A percentile compares a stretch with the other conserved stretches of the same genome.
Conservation (phyloP, 2,329 filamentous ascomycete genomes). For the Calonectria pauciramosa region DNA sequence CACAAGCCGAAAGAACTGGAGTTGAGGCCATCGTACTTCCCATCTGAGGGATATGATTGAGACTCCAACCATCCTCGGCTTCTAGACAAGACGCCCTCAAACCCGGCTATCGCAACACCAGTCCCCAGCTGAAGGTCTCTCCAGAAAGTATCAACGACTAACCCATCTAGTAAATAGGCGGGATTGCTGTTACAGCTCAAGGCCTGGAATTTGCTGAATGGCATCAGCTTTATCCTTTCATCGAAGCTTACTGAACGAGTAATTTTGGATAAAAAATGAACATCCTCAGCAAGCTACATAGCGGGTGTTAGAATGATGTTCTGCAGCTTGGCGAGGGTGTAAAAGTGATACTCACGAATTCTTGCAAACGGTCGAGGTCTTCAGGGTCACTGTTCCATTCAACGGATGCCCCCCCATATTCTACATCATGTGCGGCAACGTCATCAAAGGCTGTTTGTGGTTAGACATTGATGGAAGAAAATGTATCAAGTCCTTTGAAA, state of each 20-base stretch:
- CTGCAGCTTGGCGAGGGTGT: rapidly evolving
- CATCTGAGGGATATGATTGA: not conserved
- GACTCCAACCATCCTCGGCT: not conserved
- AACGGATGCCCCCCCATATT: not conserved
- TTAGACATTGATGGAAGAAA: not conserved
- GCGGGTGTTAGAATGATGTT: not conserved
- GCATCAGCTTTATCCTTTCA: not conserved
- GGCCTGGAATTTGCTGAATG: not conserved
- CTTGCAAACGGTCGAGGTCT: not conserved
- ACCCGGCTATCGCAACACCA: not conserved
- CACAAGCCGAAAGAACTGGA: not conserved
- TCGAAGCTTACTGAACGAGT: not conserved
- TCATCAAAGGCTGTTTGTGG: not conserved
- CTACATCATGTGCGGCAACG: not conserved
- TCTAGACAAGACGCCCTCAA: not conserved
- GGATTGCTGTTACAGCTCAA: not conserved
- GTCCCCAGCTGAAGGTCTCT: not conserved
- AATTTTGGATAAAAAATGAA: not conserved
- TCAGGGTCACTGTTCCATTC: not conserved
- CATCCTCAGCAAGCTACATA: not conserved
- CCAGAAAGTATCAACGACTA: not conserved
- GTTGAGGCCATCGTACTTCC: not conserved
- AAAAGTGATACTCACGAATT: not conserved
- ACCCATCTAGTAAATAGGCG: not conserved
- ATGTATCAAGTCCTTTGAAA: not conserved